Evolutionary conservation across 306 rosid species (phyloP).

Genomic region (Argentina anserina): DNA sequence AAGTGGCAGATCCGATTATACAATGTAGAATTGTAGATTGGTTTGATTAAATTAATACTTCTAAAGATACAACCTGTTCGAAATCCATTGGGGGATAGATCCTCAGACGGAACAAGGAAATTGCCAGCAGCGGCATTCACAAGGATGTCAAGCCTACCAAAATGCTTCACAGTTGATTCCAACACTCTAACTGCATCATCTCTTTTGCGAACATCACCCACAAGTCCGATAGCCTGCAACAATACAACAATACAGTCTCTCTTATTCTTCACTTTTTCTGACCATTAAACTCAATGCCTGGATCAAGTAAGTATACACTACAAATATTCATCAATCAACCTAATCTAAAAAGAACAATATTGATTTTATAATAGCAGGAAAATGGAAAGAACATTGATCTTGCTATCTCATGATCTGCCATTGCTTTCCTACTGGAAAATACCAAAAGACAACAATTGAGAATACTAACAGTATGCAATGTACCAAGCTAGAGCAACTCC

Average conservation of each 20-base stretch:
- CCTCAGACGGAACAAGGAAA: constrained; percentile 20
- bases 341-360: background rate
- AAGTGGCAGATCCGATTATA: background rate
- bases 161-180: constrained; percentile 20
- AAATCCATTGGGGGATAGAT: constrained; percentile 17
- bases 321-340: background rate
- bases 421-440: background rate
- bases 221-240: constrained; percentile 13
- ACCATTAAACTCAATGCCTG: background rate
- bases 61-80: constrained; percentile 8
- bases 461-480: background rate
- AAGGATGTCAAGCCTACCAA: constrained; percentile 21
- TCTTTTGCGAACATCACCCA: constrained; percentile 23
- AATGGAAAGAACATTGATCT: background rate
- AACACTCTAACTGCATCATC: constrained; percentile 24
- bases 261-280: background rate
- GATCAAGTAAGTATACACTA: background rate
- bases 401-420: background rate
- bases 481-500: background rate
- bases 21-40: background rate
- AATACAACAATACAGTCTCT: background rate
- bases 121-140: constrained; percentile 28
- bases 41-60: background rate
- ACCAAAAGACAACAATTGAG: background rate
- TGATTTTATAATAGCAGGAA: background rate